phyloP scores from a whole-genome alignment of 2,329 filamentous ascomycete genomes.

The Colletotrichum liriopes region DNA sequence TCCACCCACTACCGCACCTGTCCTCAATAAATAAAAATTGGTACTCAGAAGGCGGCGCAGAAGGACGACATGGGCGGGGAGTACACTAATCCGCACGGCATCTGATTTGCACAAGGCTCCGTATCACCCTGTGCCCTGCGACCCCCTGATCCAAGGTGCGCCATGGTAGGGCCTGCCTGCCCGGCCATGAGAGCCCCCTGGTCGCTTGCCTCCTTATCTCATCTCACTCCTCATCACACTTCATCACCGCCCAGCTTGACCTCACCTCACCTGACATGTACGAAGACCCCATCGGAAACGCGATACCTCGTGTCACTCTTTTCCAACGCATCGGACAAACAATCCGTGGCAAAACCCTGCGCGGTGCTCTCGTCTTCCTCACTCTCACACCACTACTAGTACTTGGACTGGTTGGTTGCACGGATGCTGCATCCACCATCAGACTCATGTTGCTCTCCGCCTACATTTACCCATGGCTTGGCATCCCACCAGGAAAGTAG shows the following conservation, averaged over 20 bases:
- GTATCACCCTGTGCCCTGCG: constrained; percentile 9
- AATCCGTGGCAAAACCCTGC: neutral
- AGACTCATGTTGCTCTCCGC: neutral
- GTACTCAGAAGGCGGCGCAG: neutral
- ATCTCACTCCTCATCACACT: constrained; percentile 12
- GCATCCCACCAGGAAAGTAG: neutral
- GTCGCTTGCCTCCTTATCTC: constrained; percentile 14
- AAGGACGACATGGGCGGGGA: neutral
- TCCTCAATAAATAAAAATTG: no score
- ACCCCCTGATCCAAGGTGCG: constrained; percentile 4
- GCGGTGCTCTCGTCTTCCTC: neutral
- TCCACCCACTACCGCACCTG: neutral
- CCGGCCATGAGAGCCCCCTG: neutral
- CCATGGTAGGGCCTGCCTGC: neutral
- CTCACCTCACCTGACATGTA: constrained; percentile 5
- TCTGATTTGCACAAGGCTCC: constrained; percentile 4
- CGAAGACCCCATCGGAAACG: neutral
- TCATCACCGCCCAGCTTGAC: neutral
- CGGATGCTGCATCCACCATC: neutral
- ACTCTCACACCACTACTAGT: neutral
- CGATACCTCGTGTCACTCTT: constrained; percentile 6
- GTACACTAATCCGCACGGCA: neutral
- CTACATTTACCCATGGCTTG: neutral
- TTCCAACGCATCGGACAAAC: neutral
- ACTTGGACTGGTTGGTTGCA: neutral